Base-by-base conservation (phyloP, 2,329 filamentous ascomycete species). In the Neophaeococcomyces mojaviensis region DNA sequence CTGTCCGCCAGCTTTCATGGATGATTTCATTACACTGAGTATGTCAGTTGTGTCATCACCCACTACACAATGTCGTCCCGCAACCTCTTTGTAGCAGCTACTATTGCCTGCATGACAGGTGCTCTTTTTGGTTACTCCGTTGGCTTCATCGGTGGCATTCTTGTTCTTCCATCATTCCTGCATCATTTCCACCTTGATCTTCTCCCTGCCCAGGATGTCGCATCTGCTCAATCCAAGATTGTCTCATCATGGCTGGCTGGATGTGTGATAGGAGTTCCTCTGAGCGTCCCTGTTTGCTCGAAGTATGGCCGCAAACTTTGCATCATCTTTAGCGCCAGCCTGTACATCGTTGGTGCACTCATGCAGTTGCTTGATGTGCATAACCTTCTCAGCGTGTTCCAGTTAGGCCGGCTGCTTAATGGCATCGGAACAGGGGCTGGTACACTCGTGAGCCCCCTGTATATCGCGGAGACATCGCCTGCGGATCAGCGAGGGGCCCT, bases 131-230 rank as follows among this genome's bases (percentile, higher is more conserved):
- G 55, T 20, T 58, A 57, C 50, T 52, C 48, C 13, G 52, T 58
- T n/a, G 56, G 56, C 39, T 56, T 58, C 49, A 53, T 57, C 32
- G 56, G 56, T 19, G 55, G 55, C 31, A 40, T 55, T 10, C 47
- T 58, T 9, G 55, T 57, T 31, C 47, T 58, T 12, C 56, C 56
- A 5, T 57, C 55, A 13, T 58, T 58, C 41, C 51, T 50, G n/a
- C 32, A 34, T 19, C 49, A 56, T 45, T 58, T 58, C 46, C 16
- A 41, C 20, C 55, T 57, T 44, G 44, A 48, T 20, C 18, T n/a
- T 12, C 53, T 56, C n/a, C 34, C 49, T 3, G 16, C 45, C 12
- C 9, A 20, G n/a, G 48, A 49, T 4, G 13, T 47, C 18, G 50
- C 50, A 16, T 28, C 34, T 16, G 44, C 48, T 24, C 47, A 52